Evolutionary conservation across 139 green algal genomes (phyloP), one percentile per base, ranked within the genome.

Genomic region (Penium margaritaceum): DNA sequence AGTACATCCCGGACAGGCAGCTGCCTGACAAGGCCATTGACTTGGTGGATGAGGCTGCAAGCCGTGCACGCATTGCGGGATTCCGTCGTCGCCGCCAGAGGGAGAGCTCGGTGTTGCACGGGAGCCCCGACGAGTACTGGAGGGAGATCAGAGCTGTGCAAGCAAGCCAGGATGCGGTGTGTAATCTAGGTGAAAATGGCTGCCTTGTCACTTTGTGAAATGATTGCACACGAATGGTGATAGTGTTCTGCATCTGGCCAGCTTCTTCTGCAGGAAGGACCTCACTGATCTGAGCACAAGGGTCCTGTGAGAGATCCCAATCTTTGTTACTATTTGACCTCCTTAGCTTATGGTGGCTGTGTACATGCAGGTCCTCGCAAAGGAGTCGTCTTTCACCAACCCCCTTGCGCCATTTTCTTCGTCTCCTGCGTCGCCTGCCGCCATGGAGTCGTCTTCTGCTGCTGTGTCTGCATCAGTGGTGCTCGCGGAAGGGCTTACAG

Each of bases 21-120:
- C 82, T 97, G 58, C 93, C 92, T 0, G 92, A 97, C 84, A 97
- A 97, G 85, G 91, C 93, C 46, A 97, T 98, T 43, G 94, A 98
- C 82, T 74, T 98, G n/a, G 74, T 99, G 61, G 94, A 99, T 75
- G 94, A 99, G 86, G 94, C 94, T 7, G 94, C 91, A 37, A 90
- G 79, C 78, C 74, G 87, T 2, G 90, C 87, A 58, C 85, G 90
- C 76, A 97, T 99, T 66, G 68, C 72, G 0, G 85, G 88, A 0
- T 92, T 91, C 83, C 63, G 70, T 1, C 84, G 81, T n/a, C n/a
- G 37, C n/a, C 71, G 73, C 83, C 87, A 71, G 84, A 85, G 32
- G 60, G 78, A 17, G 33, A 46, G 14, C 89, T 92, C 24, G 75
- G 72, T 32, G 76, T 91, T 58, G 96, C 84, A 75, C 90, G 34